Conservation (phyloP, 148 eudicot genomes). For the Fallopia convolvulus region DNA sequence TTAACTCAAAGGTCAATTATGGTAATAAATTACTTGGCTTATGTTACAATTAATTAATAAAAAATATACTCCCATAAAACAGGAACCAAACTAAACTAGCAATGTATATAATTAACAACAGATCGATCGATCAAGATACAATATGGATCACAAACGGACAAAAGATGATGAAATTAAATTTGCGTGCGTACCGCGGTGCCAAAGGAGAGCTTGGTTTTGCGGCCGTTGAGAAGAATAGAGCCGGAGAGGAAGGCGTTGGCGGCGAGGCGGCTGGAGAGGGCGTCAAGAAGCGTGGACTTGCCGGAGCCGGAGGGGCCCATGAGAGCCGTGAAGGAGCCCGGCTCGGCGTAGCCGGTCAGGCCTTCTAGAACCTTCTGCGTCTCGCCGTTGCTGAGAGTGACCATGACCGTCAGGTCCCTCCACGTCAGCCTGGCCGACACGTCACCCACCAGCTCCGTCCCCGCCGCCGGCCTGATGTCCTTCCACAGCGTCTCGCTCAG, state of each 20-base stretch:
- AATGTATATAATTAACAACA: neutral
- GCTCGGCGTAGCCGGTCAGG: constrained; percentile 85
- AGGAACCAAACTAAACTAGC: neutral
- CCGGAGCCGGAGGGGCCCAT: constrained; percentile 99
- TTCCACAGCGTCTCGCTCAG: constrained; percentile 82
- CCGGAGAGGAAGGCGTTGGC: constrained; percentile 91
- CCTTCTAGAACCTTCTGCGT: constrained; percentile 76
- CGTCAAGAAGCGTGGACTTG: constrained; percentile 82
- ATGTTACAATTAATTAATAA: too few relatives aligned
- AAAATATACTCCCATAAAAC: neutral
- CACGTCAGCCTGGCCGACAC: constrained; percentile 85
- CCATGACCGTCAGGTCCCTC: constrained; percentile 80
- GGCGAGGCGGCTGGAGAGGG: constrained; percentile 77
- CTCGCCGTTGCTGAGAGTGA: constrained; percentile 62
- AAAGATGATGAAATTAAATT: too few relatives aligned
- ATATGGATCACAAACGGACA: neutral
- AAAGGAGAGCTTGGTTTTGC: constrained; percentile 76
- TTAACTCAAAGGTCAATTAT: too few relatives aligned
- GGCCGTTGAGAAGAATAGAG: constrained; percentile 69
- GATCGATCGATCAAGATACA: neutral
- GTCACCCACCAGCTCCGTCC: constrained; percentile 45
- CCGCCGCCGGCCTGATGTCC: constrained; percentile 25
- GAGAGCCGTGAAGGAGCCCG: constrained; percentile 72
- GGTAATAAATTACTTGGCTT: too few relatives aligned
- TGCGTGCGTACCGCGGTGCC: constrained; percentile 71